These are phyloP conservation scores for Whalleya microplaca DNA, from an alignment of 2,329 filamentous ascomycete genomes.

Conservation along the genomic window DNA sequence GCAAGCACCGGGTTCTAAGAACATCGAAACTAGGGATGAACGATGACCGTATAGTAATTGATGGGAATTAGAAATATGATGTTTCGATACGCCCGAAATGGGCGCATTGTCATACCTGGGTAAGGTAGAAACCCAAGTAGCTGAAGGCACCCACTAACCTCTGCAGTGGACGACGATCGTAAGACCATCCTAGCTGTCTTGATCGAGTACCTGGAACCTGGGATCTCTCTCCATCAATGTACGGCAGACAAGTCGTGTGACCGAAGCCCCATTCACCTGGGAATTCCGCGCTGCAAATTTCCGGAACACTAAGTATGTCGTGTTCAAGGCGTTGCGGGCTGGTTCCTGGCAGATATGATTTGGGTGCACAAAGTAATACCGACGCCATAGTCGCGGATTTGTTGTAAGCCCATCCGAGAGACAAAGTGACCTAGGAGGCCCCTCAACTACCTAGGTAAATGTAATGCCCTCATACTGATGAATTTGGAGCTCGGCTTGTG, in stretches of 20 bases:
- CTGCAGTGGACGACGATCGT: background rate
- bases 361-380: slow-evolving; percentile 19
- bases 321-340: slow-evolving; percentile 18
- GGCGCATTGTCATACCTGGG: background rate
- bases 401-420: slow-evolving; percentile 1
- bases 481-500: too few relatives aligned
- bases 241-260: slow-evolving; percentile 22
- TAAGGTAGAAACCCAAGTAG: background rate
- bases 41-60: background rate
- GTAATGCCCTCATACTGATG: too few relatives aligned
- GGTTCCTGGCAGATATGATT: slow-evolving; percentile 23
- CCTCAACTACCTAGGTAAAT: too few relatives aligned
- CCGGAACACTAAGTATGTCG: slow-evolving; percentile 23
- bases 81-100: background rate
- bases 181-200: background rate
- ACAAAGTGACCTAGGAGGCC: too few relatives aligned
- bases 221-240: slow-evolving; percentile 6
- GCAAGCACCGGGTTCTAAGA: background rate
- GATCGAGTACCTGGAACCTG: slow-evolving; percentile 5
- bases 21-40: background rate
- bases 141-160: background rate
- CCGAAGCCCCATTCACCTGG: slow-evolving; percentile 23
- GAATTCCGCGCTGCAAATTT: slow-evolving; percentile 24
- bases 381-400: slow-evolving; percentile 17
- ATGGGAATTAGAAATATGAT: background rate